These are phyloP conservation scores for Rostrohypoxylon terebratum DNA, from an alignment of 495 filamentous ascomycete species.

Conservation along the genomic window DNA sequence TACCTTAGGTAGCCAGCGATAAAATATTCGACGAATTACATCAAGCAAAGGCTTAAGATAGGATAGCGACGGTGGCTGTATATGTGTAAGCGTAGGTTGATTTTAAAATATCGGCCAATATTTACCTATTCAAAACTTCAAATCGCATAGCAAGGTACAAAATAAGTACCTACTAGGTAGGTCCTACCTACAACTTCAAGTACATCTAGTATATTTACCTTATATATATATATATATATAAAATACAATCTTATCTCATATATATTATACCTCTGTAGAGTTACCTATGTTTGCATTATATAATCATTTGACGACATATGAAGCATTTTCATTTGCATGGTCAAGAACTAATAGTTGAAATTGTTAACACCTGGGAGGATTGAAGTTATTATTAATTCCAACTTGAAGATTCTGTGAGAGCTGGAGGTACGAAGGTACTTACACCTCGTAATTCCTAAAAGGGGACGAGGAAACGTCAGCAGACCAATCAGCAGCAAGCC, in stretches of 20 bases:
- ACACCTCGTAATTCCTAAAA: conserved; percentile 44
- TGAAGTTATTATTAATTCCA: neutral
- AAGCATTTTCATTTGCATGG: no score
- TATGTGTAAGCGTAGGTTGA: neutral
- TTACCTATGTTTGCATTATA: neutral
- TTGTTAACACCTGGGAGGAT: neutral
- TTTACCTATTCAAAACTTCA: neutral
- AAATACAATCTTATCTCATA: conserved; percentile 9
- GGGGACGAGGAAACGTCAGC: conserved; percentile 32
- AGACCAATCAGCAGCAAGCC: conserved; percentile 28
- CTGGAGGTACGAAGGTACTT: conserved; percentile 28
- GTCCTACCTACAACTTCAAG: neutral
- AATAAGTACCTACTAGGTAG: neutral
- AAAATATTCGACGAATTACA: conserved; percentile 3
- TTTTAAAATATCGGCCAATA: neutral
- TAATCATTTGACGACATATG: neutral
- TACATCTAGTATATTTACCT: no score
- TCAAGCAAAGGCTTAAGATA: neutral
- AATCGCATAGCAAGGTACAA: no score
- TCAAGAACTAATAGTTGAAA: neutral
- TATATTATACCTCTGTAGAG: neutral
- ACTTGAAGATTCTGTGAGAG: conserved; percentile 1
- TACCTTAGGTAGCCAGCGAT: neutral
- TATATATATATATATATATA: no score
- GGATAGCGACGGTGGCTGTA: neutral